Evolutionary conservation across 345 rosid species (phyloP).

Genomic region (Kandelia obovata): DNA sequence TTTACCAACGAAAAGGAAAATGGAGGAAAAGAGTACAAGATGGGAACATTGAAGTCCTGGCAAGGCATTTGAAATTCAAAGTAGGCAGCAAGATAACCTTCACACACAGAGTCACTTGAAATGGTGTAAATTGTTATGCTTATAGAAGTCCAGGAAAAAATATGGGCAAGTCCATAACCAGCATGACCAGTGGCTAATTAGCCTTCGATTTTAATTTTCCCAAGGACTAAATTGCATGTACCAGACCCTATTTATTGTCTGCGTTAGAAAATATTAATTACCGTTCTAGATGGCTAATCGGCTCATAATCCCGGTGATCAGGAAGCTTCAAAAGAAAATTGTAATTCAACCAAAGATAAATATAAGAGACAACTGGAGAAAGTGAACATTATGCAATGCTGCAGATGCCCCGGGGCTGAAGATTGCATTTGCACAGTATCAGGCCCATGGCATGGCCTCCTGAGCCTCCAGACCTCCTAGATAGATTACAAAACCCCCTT

Average conservation of each 20-base stretch:
- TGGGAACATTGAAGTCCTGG: not conserved
- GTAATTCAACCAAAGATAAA: not conserved
- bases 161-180: no score
- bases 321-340: no score
- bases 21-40: not conserved
- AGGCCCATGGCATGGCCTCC: conserved; percentile 4
- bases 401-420: not conserved
- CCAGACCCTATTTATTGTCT: no score
- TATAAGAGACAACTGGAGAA: not conserved
- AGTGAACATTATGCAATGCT: not conserved
- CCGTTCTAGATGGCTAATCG: no score
- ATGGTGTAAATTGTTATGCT: not conserved
- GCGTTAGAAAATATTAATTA: no score
- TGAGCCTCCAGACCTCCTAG: not conserved
- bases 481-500: conserved; percentile 15
- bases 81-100: not conserved
- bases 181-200: no score
- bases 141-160: no score
- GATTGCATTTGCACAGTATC: not conserved
- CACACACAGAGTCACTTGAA: not conserved
- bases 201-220: no score
- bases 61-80: conserved; percentile 1
- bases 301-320: no score
- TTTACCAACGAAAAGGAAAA: not conserved
- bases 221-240: no score